Percentiles rank a stretch among this genome's conserved stretches.
phyloP scores from a whole-genome alignment of 2,329 filamentous ascomycete species.

The Pestalotiopsis sp. region DNA sequence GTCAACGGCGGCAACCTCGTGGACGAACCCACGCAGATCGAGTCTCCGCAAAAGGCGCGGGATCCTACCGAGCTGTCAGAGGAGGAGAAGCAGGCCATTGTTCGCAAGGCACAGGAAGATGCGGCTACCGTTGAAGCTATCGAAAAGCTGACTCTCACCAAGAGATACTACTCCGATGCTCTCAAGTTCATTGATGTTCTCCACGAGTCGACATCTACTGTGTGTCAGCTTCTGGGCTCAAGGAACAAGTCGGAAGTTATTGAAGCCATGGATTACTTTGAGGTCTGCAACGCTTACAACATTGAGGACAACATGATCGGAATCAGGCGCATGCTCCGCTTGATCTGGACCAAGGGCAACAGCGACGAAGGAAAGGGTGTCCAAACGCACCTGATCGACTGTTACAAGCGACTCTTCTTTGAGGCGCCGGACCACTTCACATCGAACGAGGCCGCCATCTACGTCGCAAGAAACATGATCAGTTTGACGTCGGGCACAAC shows the following conservation, averaged over 20 bases:
- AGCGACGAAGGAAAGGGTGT: slow-evolving; percentile 99
- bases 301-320: slow-evolving; percentile 91
- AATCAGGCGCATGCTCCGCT: slow-evolving; percentile 90
- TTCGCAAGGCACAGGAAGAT: slow-evolving; percentile 82
- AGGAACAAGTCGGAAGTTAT: slow-evolving; percentile 99
- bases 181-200: slow-evolving; percentile 92
- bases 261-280: slow-evolving; percentile 98
- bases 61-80: slow-evolving; percentile 70
- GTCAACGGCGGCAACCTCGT: slow-evolving; percentile 71
- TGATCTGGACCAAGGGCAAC: slow-evolving; percentile 99
- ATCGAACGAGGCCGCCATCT: slow-evolving; percentile 89
- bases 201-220: slow-evolving; percentile 76
- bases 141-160: slow-evolving; percentile 83
- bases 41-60: slow-evolving; percentile 64
- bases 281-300: slow-evolving; percentile 93
- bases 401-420: slow-evolving; percentile 94
- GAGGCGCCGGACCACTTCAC: slow-evolving; percentile 89
- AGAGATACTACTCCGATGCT: slow-evolving; percentile 91
- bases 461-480: slow-evolving; percentile 98
- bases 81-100: slow-evolving; percentile 72
- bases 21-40: slow-evolving; percentile 85
- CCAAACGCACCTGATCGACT: slow-evolving; percentile 94
- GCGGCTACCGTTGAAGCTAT: slow-evolving; percentile 88
- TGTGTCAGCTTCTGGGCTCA: slow-evolving; percentile 87
- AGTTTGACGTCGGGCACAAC: slow-evolving; percentile 96